phyloP scores from a whole-genome alignment of 768 basidiomycete genomes.

The Termitomyces sp. region DNA sequence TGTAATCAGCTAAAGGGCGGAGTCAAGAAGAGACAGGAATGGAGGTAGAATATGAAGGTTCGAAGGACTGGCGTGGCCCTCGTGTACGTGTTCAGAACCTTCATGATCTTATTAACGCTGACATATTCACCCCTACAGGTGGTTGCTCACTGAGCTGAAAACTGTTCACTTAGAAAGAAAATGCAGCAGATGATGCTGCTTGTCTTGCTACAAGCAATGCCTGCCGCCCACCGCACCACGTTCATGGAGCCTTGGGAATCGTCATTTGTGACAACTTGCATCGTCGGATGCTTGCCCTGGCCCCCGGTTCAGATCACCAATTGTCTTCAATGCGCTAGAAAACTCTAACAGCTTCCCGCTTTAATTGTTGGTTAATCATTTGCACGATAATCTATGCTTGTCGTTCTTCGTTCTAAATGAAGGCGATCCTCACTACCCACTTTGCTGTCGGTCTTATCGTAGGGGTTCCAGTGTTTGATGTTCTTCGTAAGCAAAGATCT shows the following conservation, averaged over 20 bases:
- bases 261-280: background rate
- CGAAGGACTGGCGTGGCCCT: background rate
- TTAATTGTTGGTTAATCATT: background rate
- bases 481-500: background rate
- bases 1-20: constrained; percentile 30
- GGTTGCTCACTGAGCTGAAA: background rate
- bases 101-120: background rate
- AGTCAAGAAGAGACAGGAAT: constrained; percentile 9
- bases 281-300: background rate
- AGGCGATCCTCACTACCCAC: background rate
- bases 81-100: background rate
- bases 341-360: background rate
- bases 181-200: background rate
- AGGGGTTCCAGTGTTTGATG: background rate
- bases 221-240: background rate
- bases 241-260: background rate
- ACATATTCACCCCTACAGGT: background rate
- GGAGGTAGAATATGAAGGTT: constrained; percentile 10
- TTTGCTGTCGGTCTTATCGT: background rate
- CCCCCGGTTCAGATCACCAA: background rate
- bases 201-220: background rate
- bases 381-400: background rate
- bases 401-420: background rate
- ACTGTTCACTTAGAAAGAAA: background rate
- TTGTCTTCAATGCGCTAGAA: background rate